A percentile compares a stretch with the other conserved stretches of the same genome.
phyloP scores from a whole-genome alignment of 345 rosid species.

The Eucalyptus globulus region DNA sequence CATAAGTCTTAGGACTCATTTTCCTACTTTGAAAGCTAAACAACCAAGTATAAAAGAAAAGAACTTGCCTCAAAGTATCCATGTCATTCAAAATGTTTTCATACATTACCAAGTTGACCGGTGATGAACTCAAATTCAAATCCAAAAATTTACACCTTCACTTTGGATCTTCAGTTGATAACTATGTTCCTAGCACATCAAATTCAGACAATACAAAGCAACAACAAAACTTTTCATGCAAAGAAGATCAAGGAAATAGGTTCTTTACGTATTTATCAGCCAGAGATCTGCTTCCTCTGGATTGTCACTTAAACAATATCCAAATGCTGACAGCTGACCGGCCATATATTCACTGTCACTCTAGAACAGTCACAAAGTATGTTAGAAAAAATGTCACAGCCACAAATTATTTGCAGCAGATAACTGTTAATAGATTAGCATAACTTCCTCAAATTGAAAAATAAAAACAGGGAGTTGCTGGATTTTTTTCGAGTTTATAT shows the following conservation, averaged over 20 bases:
- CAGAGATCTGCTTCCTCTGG: conserved; percentile 90
- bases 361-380: conserved; percentile 18
- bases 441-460: neutral
- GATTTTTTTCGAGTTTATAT: neutral
- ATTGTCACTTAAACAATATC: conserved; percentile 70
- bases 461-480: neutral
- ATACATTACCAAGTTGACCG: neutral
- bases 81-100: neutral
- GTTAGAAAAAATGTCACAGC: neutral
- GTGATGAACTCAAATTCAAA: neutral
- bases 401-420: neutral
- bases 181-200: neutral
- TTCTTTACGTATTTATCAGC: conserved; percentile 84
- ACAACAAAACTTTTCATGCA: neutral
- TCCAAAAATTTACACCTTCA: neutral
- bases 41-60: neutral
- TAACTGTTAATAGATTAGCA: neutral
- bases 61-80: neutral
- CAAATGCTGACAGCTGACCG: conserved; percentile 91
- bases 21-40: neutral
- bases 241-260: neutral
- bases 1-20: neutral
- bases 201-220: neutral
- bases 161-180: neutral
- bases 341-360: conserved; percentile 99